A percentile compares a stretch with the other conserved stretches of the same genome.
phyloP scores from a whole-genome alignment of 768 basidiomycete species.

The Coprinellus micaceus region DNA sequence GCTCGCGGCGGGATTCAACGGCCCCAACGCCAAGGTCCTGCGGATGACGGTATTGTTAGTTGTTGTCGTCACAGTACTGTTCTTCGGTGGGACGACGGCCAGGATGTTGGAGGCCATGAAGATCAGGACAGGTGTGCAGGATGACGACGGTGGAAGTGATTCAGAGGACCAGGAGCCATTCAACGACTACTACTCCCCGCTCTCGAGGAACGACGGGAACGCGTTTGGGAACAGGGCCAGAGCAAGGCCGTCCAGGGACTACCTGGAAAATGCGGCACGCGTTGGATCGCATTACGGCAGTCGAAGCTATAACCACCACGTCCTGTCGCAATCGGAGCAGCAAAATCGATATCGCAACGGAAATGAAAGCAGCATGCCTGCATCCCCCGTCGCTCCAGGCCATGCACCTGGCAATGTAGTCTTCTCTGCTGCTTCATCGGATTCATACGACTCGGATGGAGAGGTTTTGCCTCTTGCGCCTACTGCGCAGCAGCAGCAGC shows the following conservation, averaged over 20 bases:
- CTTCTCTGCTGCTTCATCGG: slow-evolving; percentile 71
- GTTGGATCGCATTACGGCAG: slow-evolving; percentile 55
- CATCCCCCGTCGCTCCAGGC: slow-evolving; percentile 17
- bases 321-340: slow-evolving; percentile 5
- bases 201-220: slow-evolving; percentile 3
- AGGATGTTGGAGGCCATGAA: slow-evolving; percentile 97
- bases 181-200: slow-evolving; percentile 22
- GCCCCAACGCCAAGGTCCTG: slow-evolving; percentile 87
- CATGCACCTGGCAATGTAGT: slow-evolving; percentile 24
- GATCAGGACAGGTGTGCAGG: slow-evolving; percentile 91
- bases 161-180: slow-evolving; percentile 46
- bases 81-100: slow-evolving; percentile 96
- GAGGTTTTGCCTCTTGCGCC: slow-evolving; percentile 78
- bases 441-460: slow-evolving; percentile 72
- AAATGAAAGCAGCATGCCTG: slow-evolving; percentile 18
- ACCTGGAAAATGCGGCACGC: slow-evolving; percentile 41
- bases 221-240: slow-evolving; percentile 24
- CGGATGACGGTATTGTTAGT: slow-evolving; percentile 93
- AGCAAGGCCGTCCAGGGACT: slow-evolving; percentile 40
- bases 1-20: slow-evolving; percentile 91
- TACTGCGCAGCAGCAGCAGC: slow-evolving; percentile 32
- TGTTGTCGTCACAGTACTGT: slow-evolving; percentile 88
- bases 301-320: slow-evolving; percentile 63
- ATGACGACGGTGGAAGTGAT: slow-evolving; percentile 67
- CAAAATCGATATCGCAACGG: slow-evolving; percentile 4